Base-by-base conservation (phyloP, 2,329 filamentous ascomycete genomes). In the Calonectria multiphialidica region DNA sequence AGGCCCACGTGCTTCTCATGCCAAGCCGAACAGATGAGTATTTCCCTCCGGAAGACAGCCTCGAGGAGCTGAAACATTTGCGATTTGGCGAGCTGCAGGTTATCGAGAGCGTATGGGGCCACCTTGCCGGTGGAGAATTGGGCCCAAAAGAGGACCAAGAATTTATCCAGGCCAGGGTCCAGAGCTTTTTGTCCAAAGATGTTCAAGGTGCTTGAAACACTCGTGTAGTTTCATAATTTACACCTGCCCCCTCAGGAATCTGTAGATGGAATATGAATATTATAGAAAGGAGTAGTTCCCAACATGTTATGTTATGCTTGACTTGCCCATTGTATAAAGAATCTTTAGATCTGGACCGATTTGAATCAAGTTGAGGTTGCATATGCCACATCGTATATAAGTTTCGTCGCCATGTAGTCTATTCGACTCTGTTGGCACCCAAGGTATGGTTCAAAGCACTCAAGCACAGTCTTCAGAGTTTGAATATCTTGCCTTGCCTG, bases 71-170 rank as follows among this genome's bases (percentile, higher is more conserved):
- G 28, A 71, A 64, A 10, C 45, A 71, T 40, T 25, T 71, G 25
- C 63, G 35, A 30, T 45, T n/a, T 23, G 69, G 69, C 12, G 49
- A 67, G 23, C 18, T 71, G 21, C 42, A 50, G 44, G 64, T 71
- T 33, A 68, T 71, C 21, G 69, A 72, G 35, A 72, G 65, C 44
- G 65, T 50, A 7, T 72, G 65, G 70, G 70, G 70, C 5, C 70
- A 72, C 53, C 35, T 72, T 16, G 65, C 65, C 13, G 65, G 65
- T n/a, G 57, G 70, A 1, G 65, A 72, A 50, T 68, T 33, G 49
- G 65, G 64, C 13, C 69, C 69, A 4, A 1, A 9, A 13, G 53
- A 71, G 65, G 69, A 71, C 15, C 30, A 68, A 42, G 57, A 62
- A 18, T 71, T 50, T n/a, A 71, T 71, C 13, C 6, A 21, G n/a